Evolutionary conservation across 2,329 filamentous ascomycete genomes (phyloP), one percentile per base, ranked within the genome.

Genomic region (Sporothrix pseudoabietina): DNA sequence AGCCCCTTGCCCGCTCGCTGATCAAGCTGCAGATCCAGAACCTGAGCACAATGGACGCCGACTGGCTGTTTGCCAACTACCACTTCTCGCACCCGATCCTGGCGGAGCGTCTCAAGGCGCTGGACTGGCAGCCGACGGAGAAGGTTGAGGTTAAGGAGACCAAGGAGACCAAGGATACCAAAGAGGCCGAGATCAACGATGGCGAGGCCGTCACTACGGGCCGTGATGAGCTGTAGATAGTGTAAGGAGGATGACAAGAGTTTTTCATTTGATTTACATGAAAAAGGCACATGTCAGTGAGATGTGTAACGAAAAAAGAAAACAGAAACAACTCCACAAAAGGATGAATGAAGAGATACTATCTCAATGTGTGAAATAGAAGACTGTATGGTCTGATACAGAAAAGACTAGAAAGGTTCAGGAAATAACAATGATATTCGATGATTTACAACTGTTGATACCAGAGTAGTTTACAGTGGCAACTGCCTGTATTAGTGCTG

Each of bases 11-110:
- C 59, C 87, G 89, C 76, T 96, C 94, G 30, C 88, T 99, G 76
- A 94, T 99, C 84, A 98, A 98, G 86, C 92, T 99, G 71, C 97
- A 99, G 84, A 94, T 98, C 79, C 94, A 98, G 85, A 99, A 99
- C 81, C 87, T 99, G 77, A 97, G 94, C 83, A 97, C 93, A 75
- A 98, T 99, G 95, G 96, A 99, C 79, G 96, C 96, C 39, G 97
- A 99, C 83, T 97, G 93, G 92, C 90, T 98, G 88, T 99, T 97
- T 83, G 96, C 96, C 71, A 97, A 92, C 83, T 99, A 98, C 86
- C 94, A 99, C 85, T 98, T 97, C 87, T 98, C 95, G 32, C 96
- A 99, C 83, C 96, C 96, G 0, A 98, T 98, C 77, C 86, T 99
- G 77, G 92, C 94, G 1, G 97, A 99, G 87, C 90, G 96, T 79